phyloP scores from a whole-genome alignment of 208 protist genomes.

The Wallacemonas rigidus region DNA sequence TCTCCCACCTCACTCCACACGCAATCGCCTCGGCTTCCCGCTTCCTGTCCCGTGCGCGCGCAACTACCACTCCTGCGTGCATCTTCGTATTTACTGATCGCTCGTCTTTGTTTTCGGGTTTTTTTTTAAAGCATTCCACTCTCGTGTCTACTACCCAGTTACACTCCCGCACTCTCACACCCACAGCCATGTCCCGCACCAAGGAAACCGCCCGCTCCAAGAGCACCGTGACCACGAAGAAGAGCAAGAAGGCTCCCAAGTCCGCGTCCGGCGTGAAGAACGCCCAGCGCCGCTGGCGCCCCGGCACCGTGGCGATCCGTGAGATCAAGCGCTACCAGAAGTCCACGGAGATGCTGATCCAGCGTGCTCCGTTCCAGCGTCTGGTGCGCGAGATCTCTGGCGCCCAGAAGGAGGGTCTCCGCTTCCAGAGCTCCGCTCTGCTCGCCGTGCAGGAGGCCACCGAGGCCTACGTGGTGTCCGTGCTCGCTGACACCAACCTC shows the following conservation, averaged over 20 bases:
- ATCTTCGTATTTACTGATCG: too few relatives aligned
- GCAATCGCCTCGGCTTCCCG: too few relatives aligned
- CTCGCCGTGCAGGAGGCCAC: constrained; percentile 88
- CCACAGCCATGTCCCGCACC: constrained; percentile 92
- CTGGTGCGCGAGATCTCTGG: constrained; percentile 84
- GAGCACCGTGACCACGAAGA: constrained; percentile 95
- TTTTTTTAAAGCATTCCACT: constrained; percentile 3
- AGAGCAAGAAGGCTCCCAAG: constrained; percentile 97
- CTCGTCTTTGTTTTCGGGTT: too few relatives aligned
- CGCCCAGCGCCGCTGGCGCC: constrained; percentile 95
- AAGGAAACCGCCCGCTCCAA: constrained; percentile 98
- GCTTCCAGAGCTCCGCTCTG: constrained; percentile 87
- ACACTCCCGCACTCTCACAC: not conserved
- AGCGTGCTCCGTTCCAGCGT: constrained; percentile 87
- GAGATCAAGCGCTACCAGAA: constrained; percentile 95
- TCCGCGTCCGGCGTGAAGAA: constrained; percentile 95
- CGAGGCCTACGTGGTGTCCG: constrained; percentile 88
- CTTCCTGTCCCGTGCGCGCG: too few relatives aligned
- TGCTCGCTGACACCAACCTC: constrained; percentile 93
- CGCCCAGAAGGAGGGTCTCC: constrained; percentile 68
- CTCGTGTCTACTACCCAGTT: constrained; percentile 12
- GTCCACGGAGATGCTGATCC: constrained; percentile 85
- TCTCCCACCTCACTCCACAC: too few relatives aligned
- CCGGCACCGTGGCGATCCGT: constrained; percentile 97
- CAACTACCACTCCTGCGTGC: too few relatives aligned